Percentiles rank a stretch among this genome's conserved stretches.
Conservation (phyloP, 2,329 filamentous ascomycete species). For the Polytolypa hystricis region DNA sequence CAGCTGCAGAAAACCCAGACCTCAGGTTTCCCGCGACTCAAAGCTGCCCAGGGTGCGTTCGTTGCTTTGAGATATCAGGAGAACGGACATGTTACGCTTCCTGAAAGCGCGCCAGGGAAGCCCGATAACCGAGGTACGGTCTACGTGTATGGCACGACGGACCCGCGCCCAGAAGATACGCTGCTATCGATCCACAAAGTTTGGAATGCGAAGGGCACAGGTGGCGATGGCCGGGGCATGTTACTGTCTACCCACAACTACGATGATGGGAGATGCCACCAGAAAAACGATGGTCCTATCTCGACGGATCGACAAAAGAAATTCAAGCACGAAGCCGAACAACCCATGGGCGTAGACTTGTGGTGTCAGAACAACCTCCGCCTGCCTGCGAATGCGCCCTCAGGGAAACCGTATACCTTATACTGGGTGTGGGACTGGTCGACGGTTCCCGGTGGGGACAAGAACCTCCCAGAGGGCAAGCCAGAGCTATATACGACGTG, state of each 20-base stretch:
- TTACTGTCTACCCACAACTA: constrained; percentile 70
- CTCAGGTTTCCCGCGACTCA: constrained; percentile 51
- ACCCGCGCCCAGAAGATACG: constrained; percentile 49
- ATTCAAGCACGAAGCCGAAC: constrained; percentile 41
- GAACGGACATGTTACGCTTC: constrained; percentile 63
- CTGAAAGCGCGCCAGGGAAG: constrained; percentile 46
- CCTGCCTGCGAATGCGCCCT: constrained; percentile 55
- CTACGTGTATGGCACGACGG: constrained; percentile 60
- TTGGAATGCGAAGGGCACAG: constrained; percentile 72
- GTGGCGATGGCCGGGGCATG: constrained; percentile 65
- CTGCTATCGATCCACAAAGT: constrained; percentile 54
- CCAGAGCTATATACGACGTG: constrained; percentile 39
- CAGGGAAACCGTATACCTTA: constrained; percentile 59
- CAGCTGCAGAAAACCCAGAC: constrained; percentile 53
- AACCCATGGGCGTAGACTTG: constrained; percentile 47
- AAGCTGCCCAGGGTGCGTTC: constrained; percentile 48
- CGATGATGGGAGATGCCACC: constrained; percentile 85
- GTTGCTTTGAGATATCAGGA: constrained; percentile 60
- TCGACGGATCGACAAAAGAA: constrained; percentile 48
- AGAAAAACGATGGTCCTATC: constrained; percentile 54
- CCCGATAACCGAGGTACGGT: constrained; percentile 58
- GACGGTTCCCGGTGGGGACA: constrained; percentile 34
- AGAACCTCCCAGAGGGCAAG: constrained; percentile 31
- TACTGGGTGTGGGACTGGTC: constrained; percentile 99
- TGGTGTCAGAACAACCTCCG: constrained; percentile 74